Evolutionary conservation across 352 stramenopile genomes (phyloP), one percentile per base, ranked within the genome.

Genomic region (Phytophthora ohioensis): DNA sequence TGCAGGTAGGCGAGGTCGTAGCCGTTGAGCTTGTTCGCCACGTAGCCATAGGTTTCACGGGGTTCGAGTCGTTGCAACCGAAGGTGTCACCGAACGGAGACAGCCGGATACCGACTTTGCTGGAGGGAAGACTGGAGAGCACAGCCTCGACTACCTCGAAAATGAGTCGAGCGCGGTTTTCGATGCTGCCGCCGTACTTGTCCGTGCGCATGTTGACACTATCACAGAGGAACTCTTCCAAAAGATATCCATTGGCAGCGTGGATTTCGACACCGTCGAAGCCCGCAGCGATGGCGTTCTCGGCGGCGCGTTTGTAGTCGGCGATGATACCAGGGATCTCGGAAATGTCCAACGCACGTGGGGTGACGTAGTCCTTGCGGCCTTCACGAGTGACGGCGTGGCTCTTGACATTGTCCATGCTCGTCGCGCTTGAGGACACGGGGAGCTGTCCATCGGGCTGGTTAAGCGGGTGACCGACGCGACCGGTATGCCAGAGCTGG

Each of bases 211-310:
- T 66, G 55, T 78, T 78, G n/a, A 78, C 43, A 13, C 52, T 34
- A 48, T 74, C 69, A 34, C 69, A 77, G 5, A 97, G 70, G 71
- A 97, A 97, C 54, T 95, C 74, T 64, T 98, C 91, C 46, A 98
- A 67, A 12, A 81, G 30, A 64, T 98, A 98, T 34, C 92, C 93
- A 64, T 98, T 96, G 15, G 87, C 92, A 4, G 27, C 52, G 77
- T 98, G 92, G 31, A 98, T 66, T 64, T 98, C 90, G 21, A 98
- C 76, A 17, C 91, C 92, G 55, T 98, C 94, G 67, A 85, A 91
- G 13, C 78, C 78, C 0, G 81, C 81, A 3, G 67, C 74, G 10
- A 90, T 82, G 11, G 87, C 79, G 13, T 82, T 81, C 42, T 75
- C 57, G 0, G 88, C 88, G 0, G 70, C 82, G 30, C 67, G 38